phyloP scores from a whole-genome alignment of 371 early-diverging fungal species.

The Lichtheimia ornata region DNA sequence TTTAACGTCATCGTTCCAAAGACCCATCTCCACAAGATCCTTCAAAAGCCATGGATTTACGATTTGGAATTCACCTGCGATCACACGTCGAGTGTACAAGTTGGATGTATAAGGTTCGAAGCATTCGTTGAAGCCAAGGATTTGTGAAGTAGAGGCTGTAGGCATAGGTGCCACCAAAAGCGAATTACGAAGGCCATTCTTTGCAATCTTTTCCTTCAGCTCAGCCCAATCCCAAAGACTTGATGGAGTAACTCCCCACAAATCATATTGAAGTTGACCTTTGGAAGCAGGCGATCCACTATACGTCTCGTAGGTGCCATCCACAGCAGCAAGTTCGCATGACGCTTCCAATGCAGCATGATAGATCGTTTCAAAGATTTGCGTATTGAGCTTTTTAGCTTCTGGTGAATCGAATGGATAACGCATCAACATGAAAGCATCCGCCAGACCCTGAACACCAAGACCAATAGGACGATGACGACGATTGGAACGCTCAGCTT shows the following conservation, averaged over 20 bases:
- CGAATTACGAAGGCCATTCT: slow-evolving; percentile 97
- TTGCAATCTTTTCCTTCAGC: slow-evolving; percentile 81
- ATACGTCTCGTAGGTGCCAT: slow-evolving; percentile 93
- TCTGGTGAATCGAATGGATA: slow-evolving; percentile 96
- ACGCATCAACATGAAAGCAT: slow-evolving; percentile 96
- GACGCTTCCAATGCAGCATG: slow-evolving; percentile 96
- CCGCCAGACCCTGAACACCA: slow-evolving; percentile 99
- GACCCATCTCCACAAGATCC: slow-evolving; percentile 89
- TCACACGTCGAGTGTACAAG: slow-evolving; percentile 97
- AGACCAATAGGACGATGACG: slow-evolving; percentile 98
- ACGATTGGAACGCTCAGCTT: slow-evolving; percentile 89
- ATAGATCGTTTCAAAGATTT: slow-evolving; percentile 99
- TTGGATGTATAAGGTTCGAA: slow-evolving; percentile 99
- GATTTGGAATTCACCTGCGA: slow-evolving; percentile 99
- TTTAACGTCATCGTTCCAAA: slow-evolving; percentile 97
- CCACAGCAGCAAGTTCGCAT: slow-evolving; percentile 84
- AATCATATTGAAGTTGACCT: slow-evolving; percentile 96
- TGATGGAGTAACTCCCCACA: slow-evolving; percentile 86
- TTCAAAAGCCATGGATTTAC: slow-evolving; percentile 97
- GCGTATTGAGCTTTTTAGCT: slow-evolving; percentile 86
- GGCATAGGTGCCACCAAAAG: slow-evolving; percentile 99
- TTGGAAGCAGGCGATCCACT: slow-evolving; percentile 90
- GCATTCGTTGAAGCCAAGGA: slow-evolving; percentile 99
- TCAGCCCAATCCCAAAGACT: slow-evolving; percentile 93
- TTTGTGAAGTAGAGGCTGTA: slow-evolving; percentile 99